Conservation (phyloP, 192 early-diverging fungal genomes). For the Spizellomyces sp. region DNA sequence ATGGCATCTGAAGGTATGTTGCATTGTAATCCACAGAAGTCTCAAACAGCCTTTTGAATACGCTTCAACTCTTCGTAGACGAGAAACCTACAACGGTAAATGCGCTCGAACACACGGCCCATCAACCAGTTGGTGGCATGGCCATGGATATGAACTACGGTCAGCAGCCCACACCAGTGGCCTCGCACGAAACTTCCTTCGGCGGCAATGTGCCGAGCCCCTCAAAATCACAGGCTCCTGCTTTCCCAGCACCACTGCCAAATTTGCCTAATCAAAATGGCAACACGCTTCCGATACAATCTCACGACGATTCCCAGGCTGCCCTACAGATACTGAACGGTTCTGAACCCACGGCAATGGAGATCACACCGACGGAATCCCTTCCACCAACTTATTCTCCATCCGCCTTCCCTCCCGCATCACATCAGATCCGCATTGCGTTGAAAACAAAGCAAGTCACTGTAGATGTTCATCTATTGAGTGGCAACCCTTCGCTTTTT, state of each 20-base stretch:
- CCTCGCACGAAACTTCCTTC: background rate
- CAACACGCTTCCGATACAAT: background rate
- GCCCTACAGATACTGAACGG: background rate
- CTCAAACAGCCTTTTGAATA: background rate
- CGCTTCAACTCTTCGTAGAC: background rate
- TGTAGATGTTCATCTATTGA: slow-evolving; percentile 9
- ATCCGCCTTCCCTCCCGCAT: background rate
- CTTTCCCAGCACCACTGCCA: background rate
- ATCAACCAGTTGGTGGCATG: background rate
- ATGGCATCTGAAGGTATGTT: background rate
- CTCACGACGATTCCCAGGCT: background rate
- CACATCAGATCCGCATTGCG: background rate
- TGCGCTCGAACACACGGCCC: too few species aligned
- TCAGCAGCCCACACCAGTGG: background rate
- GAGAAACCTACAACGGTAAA: background rate
- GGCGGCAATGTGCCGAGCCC: background rate
- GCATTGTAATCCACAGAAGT: background rate
- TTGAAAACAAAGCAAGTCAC: slow-evolving; percentile 14
- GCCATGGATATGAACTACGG: background rate
- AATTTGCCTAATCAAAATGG: background rate
- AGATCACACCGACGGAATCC: background rate
- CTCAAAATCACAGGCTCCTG: background rate
- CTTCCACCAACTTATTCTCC: background rate
- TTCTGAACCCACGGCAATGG: background rate
- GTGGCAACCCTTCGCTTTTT: background rate